Percentiles rank a stretch among this genome's conserved stretches.
Evolutionary conservation across 75 land plant species (phyloP).

Genomic region (Sequoia sempervirens): DNA sequence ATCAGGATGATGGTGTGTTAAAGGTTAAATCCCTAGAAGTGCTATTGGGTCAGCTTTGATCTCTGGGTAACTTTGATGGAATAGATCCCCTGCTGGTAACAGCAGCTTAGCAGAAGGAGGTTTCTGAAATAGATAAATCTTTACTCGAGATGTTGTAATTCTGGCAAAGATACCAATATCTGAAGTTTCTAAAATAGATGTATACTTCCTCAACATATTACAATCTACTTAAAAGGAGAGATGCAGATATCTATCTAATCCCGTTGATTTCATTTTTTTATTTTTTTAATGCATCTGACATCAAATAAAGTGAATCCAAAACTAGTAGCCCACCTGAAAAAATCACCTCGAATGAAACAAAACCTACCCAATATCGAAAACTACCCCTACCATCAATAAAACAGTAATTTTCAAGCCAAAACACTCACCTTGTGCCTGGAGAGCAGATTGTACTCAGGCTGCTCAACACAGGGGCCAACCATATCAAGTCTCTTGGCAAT

Average conservation of each 20-base stretch:
- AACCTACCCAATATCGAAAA: not conserved
- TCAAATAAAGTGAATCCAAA: not conserved
- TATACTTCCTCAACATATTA: too few species aligned
- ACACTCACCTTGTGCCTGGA: conserved; percentile 70
- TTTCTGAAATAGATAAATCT: too few species aligned
- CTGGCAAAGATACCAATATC: too few species aligned
- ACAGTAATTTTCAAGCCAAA: not conserved
- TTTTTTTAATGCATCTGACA: not conserved
- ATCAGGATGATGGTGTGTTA: too few species aligned
- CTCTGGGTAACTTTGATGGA: too few species aligned
- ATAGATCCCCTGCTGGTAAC: not conserved
- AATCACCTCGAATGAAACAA: not conserved
- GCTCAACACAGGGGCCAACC: conserved; percentile 85
- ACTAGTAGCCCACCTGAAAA: not conserved
- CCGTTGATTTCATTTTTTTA: too few species aligned
- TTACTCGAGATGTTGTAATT: too few species aligned
- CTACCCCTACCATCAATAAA: not conserved
- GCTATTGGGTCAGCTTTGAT: too few species aligned
- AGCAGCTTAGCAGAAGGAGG: not conserved
- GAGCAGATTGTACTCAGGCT: conserved; percentile 94
- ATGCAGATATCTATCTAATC: too few species aligned
- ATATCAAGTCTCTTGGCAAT: conserved; percentile 73
- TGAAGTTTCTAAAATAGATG: too few species aligned
- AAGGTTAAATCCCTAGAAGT: too few species aligned
- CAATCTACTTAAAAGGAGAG: too few species aligned